Base-by-base conservation (phyloP, 2,329 filamentous ascomycete genomes). In the Torrubiella hemipterigena region DNA sequence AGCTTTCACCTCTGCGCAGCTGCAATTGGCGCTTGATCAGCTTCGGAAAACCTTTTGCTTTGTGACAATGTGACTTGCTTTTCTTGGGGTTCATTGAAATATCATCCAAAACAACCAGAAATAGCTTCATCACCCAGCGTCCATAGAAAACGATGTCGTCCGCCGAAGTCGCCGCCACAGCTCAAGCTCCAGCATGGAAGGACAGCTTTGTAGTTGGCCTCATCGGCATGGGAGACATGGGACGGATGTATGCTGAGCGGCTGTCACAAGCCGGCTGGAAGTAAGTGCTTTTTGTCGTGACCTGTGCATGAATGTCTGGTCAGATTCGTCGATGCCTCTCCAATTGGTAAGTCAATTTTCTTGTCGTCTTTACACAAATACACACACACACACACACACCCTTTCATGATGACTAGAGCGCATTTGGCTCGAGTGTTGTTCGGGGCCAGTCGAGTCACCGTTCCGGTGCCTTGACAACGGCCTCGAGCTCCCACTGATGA, bases 401-500 rank as follows among this genome's bases (percentile, higher is more conserved):
- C 49, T 55, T 56, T 56, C 55, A 86, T 93, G 89, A 96, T 96
- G 89, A 96, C 89, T 85, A 89, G 89, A 96, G 89, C 87, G 89
- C 89, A 96, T 96, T 96, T 96, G 89, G 89, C 89, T 96, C 85
- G 89, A 96, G 89, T 71, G 93, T 86, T 75, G 76, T 66, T 60
- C 64, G 67, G 63, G 61, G 63, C 54, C 58, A 49, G 59, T 59
- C 65, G 65, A 66, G 66, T 60, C 63, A 60, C 67, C 79, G 81
- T 77, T 94, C 80, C 72, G 89, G 84, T 80, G 67, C 59, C 63
- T 62, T 61, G 61, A 63, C 48, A 51, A 52, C 44, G 55, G 63
- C 58, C 56, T 65, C 63, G 63, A 64, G 67, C 71, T 73, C 79
- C 93, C 89, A 73, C 74, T 95, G 89, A 95, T 95, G 89, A 93